Evolutionary conservation across 2,329 filamentous ascomycete species (phyloP).

Genomic region (Colletotrichum sp.): DNA sequence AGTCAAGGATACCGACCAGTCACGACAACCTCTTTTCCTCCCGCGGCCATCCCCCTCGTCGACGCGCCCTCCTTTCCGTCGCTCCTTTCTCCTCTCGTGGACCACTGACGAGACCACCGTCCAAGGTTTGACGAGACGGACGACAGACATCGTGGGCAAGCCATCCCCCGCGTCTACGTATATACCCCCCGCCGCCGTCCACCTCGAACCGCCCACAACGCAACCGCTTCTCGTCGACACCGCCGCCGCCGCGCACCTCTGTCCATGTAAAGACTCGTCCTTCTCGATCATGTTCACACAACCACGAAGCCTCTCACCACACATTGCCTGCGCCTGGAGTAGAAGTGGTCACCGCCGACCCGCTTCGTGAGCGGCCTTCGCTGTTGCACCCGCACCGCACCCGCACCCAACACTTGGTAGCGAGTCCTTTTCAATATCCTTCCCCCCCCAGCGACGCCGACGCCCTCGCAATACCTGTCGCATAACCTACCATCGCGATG

Average conservation of each 20-base stretch:
- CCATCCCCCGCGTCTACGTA: not conserved
- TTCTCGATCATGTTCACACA: slow-evolving; percentile 47
- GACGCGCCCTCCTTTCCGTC: not conserved
- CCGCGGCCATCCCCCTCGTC: not conserved
- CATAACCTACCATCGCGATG: slow-evolving; percentile 44
- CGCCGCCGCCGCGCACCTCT: not conserved
- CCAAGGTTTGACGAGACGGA: not conserved
- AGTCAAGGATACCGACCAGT: not conserved
- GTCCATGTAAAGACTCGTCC: slow-evolving; percentile 33
- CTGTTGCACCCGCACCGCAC: not conserved
- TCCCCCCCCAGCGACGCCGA: not conserved
- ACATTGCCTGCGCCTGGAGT: slow-evolving; percentile 40
- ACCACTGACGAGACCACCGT: not conserved
- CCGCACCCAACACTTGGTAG: not conserved
- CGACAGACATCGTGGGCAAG: not conserved
- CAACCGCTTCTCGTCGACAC: not conserved
- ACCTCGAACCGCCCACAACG: not conserved
- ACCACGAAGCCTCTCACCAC: slow-evolving; percentile 37
- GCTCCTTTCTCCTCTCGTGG: not conserved
- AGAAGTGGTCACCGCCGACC: slow-evolving; percentile 33
- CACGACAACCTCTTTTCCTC: not conserved
- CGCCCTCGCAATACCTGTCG: not conserved
- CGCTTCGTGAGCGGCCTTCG: slow-evolving; percentile 23
- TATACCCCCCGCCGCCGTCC: not conserved
- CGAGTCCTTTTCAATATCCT: not conserved